These are phyloP conservation scores for Abrus precatorius DNA, from an alignment of 306 rosid genomes.

Conservation along the genomic window DNA sequence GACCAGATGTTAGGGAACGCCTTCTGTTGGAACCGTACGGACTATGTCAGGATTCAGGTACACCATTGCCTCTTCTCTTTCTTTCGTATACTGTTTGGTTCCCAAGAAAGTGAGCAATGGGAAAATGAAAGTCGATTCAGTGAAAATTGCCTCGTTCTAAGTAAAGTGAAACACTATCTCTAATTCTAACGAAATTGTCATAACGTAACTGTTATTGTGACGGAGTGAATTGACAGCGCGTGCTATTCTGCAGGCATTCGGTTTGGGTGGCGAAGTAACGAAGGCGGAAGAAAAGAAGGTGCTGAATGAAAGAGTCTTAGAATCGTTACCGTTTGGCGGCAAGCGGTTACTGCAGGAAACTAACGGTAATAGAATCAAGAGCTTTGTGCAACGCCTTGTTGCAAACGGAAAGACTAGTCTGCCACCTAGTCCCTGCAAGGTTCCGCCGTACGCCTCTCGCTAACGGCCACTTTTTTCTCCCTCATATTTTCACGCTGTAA, in stretches of 20 bases:
- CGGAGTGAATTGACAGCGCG: constrained; percentile 13
- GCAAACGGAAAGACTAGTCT: constrained; percentile 80
- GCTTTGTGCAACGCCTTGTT: constrained; percentile 83
- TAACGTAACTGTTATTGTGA: not conserved
- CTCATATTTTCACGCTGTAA: constrained; percentile 30
- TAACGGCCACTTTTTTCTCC: constrained; percentile 45
- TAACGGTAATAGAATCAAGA: constrained; percentile 81
- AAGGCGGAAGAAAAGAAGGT: constrained; percentile 63
- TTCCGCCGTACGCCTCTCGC: constrained; percentile 64
- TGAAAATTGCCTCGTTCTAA: constrained; percentile 15
- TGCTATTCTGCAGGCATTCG: constrained; percentile 67
- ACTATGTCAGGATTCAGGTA: constrained; percentile 96
- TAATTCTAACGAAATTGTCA: not conserved
- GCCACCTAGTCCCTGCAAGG: constrained; percentile 94
- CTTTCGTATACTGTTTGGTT: constrained; percentile 51
- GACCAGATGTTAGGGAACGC: constrained; percentile 98
- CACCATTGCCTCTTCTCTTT: not conserved
- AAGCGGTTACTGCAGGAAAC: constrained; percentile 92
- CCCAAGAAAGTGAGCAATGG: constrained; percentile 44
- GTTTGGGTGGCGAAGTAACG: constrained; percentile 51
- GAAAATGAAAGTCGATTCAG: not conserved
- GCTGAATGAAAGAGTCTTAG: constrained; percentile 77
- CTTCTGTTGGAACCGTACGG: constrained; percentile 92
- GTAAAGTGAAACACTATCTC: not conserved
- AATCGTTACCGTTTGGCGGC: constrained; percentile 94